A percentile compares a stretch with the other conserved stretches of the same genome.
Evolutionary conservation across 2,329 filamentous ascomycete genomes (phyloP).

Genomic region (Penicillium sp.): DNA sequence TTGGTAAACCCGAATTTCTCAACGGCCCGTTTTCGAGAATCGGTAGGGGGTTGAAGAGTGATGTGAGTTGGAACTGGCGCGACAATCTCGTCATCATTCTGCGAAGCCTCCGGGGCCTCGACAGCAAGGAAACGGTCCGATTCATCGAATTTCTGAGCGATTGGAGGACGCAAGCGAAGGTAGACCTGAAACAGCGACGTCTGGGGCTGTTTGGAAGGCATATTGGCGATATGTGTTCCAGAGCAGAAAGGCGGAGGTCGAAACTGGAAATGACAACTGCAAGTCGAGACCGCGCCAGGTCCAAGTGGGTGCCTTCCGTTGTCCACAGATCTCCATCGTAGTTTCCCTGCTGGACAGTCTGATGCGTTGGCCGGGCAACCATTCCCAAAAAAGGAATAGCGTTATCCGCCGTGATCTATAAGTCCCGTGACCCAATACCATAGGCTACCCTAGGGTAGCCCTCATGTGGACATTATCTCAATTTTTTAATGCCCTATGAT

Average conservation of each 20-base stretch:
- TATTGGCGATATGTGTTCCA: constrained; percentile 15
- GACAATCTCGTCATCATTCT: constrained; percentile 37
- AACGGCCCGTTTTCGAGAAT: constrained; percentile 80
- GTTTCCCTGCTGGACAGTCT: constrained; percentile 7
- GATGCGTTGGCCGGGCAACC: constrained; percentile 18
- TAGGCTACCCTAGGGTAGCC: neutral
- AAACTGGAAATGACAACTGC: neutral
- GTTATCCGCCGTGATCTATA: neutral
- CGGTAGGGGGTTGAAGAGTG: constrained; percentile 78
- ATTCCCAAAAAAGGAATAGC: neutral
- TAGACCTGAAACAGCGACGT: constrained; percentile 87
- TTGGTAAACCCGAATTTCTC: constrained; percentile 94
- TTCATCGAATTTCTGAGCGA: constrained; percentile 44
- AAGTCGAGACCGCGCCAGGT: constrained; percentile 4
- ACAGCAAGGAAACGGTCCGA: constrained; percentile 76
- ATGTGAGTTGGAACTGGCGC: constrained; percentile 65
- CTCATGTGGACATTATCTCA: no score
- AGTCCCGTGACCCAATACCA: neutral
- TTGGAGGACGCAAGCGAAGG: constrained; percentile 77
- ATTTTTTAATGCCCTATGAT: no score
- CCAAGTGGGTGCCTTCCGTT: neutral
- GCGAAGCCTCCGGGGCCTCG: constrained; percentile 56
- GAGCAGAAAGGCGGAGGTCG: constrained; percentile 12
- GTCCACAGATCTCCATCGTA: constrained; percentile 18
- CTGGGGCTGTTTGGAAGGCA: constrained; percentile 49